Conservation (phyloP, 148 eudicot species). For the Vaccinium corymbosum region DNA sequence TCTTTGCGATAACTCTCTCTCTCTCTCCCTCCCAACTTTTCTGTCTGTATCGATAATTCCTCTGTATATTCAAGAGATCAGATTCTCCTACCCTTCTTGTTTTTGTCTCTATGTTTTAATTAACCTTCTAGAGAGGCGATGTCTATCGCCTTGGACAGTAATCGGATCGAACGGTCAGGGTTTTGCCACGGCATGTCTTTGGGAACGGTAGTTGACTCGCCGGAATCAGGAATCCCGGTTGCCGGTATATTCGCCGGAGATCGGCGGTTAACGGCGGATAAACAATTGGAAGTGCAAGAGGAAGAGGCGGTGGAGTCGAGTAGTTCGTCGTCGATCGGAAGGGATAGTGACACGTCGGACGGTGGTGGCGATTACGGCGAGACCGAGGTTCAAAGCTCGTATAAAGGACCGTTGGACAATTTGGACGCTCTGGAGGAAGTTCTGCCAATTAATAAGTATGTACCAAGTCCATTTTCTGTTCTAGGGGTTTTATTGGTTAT, state of each 20-base stretch:
- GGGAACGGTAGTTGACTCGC: slow-evolving; percentile 22
- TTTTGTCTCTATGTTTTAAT: neutral
- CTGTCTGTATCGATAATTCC: neutral
- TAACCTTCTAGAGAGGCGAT: slow-evolving; percentile 11
- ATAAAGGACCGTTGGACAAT: slow-evolving; percentile 39
- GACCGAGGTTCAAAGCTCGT: slow-evolving; percentile 48
- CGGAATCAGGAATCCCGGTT: slow-evolving; percentile 13
- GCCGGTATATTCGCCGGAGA: slow-evolving; percentile 12
- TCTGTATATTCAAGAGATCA: neutral
- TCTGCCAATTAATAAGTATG: slow-evolving; percentile 54
- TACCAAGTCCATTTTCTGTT: neutral
- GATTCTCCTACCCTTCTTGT: neutral
- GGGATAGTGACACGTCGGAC: slow-evolving; percentile 39
- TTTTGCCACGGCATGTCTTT: slow-evolving; percentile 20
- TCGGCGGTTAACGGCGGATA: slow-evolving; percentile 18
- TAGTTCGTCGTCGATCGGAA: slow-evolving; percentile 53
- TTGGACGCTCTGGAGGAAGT: slow-evolving; percentile 48
- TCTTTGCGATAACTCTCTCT: slow-evolving; percentile 7
- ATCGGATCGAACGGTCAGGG: slow-evolving; percentile 30
- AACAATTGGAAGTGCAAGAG: neutral
- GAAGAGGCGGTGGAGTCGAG: slow-evolving; percentile 28
- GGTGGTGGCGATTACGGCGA: slow-evolving; percentile 37
- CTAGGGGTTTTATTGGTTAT: neutral
- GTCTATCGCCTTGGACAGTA: slow-evolving; percentile 39
- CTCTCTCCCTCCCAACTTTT: slow-evolving; percentile 12